phyloP scores from a whole-genome alignment of 1,284 basidiomycete species.

The Testicularia cyperi region DNA sequence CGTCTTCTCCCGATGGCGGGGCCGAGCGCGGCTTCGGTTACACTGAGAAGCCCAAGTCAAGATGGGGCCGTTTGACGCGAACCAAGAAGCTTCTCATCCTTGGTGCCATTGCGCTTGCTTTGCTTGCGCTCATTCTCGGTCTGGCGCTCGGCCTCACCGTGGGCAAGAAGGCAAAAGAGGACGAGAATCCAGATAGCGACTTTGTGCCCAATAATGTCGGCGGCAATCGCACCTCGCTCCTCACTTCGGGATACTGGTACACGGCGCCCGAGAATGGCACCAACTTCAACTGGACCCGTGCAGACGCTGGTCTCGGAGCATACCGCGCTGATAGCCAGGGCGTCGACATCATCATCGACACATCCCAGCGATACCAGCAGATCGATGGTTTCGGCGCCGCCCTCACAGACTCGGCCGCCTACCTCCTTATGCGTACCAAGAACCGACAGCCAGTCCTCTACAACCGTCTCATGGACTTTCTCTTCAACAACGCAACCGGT shows the following conservation, averaged over 20 bases:
- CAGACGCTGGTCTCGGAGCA: slow-evolving; percentile 9
- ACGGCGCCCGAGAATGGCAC: slow-evolving; percentile 17
- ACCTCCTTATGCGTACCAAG: slow-evolving; percentile 29
- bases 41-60: no score
- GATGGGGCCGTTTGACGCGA: slow-evolving; percentile 6
- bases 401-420: slow-evolving; percentile 42
- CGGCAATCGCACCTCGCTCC: slow-evolving; percentile 14
- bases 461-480: slow-evolving; percentile 27
- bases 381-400: slow-evolving; percentile 45
- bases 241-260: slow-evolving; percentile 16
- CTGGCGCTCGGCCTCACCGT: slow-evolving; percentile 25
- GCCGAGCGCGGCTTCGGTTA: no score
- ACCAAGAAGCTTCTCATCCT: slow-evolving; percentile 10
- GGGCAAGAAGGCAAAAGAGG: slow-evolving; percentile 6
- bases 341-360: slow-evolving; percentile 40
- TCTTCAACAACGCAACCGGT: slow-evolving; percentile 45
- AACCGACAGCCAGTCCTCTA: slow-evolving; percentile 17
- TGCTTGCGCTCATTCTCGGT: slow-evolving; percentile 19
- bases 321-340: slow-evolving; percentile 21
- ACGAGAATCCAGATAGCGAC: slow-evolving; percentile 7
- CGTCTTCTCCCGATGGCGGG: no score
- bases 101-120: neutral
- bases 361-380: slow-evolving; percentile 10
- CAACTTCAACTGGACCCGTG: slow-evolving; percentile 32
- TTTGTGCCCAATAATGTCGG: slow-evolving; percentile 17